A percentile compares a stretch with the other conserved stretches of the same genome.
These are phyloP conservation scores for Phytophthora tubulina DNA, from an alignment of 352 stramenopile species.

Conservation along the genomic window DNA sequence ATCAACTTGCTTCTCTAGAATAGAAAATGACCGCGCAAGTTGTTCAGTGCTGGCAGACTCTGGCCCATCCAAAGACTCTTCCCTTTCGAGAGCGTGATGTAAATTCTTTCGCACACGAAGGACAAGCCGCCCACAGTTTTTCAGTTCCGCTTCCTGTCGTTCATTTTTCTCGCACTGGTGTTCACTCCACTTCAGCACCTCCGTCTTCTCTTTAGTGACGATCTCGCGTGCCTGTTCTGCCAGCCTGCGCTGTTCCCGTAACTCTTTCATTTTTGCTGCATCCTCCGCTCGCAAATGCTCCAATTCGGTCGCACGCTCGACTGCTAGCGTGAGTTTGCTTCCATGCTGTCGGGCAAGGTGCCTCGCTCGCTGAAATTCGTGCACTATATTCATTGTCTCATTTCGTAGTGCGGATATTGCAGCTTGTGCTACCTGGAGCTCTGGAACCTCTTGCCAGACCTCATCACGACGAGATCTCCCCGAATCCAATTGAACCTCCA, in stretches of 20 bases:
- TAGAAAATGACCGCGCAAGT: slow-evolving; percentile 19
- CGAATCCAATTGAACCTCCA: slow-evolving; percentile 12
- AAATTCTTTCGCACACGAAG: slow-evolving; percentile 41
- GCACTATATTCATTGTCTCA: slow-evolving; percentile 58
- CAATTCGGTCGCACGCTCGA: slow-evolving; percentile 46
- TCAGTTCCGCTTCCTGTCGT: slow-evolving; percentile 47
- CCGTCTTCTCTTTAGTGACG: slow-evolving; percentile 61
- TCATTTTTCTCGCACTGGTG: slow-evolving; percentile 66
- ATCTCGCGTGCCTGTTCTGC: slow-evolving; percentile 75
- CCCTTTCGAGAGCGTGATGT: slow-evolving; percentile 23
- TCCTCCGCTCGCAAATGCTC: slow-evolving; percentile 56
- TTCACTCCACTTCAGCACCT: slow-evolving; percentile 73
- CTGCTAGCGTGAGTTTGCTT: slow-evolving; percentile 43
- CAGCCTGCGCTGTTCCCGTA: slow-evolving; percentile 53
- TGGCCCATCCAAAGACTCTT: slow-evolving; percentile 1
- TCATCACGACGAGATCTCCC: slow-evolving; percentile 15
- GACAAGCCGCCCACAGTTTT: slow-evolving; percentile 36
- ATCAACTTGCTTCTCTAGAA: slow-evolving; percentile 37
- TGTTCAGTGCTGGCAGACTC: slow-evolving; percentile 14
- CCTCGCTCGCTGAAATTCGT: slow-evolving; percentile 55
- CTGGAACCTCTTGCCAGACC: slow-evolving; percentile 31
- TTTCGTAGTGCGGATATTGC: slow-evolving; percentile 56
- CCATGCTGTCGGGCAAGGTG: slow-evolving; percentile 49
- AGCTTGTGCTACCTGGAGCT: slow-evolving; percentile 64
- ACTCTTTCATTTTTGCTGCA: slow-evolving; percentile 45